These are phyloP conservation scores for Penicillium crustosum DNA, from an alignment of 2,329 filamentous ascomycete genomes.

Conservation along the genomic window DNA sequence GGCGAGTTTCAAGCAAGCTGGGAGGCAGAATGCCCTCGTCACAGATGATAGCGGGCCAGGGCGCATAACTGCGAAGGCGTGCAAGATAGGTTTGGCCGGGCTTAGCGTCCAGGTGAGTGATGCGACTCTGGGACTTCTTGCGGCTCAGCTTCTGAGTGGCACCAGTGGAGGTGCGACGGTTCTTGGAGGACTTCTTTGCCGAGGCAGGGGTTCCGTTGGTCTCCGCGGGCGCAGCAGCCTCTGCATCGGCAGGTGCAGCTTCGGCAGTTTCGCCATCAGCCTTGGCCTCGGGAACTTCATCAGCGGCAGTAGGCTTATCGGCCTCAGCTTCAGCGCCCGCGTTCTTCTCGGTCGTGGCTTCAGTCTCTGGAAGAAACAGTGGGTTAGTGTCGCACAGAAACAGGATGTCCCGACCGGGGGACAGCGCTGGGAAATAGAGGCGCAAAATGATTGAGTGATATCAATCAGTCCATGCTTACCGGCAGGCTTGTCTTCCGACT, in stretches of 20 bases:
- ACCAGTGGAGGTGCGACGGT: conserved; percentile 70
- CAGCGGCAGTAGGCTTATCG: conserved; percentile 30
- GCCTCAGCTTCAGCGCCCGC: conserved; percentile 31
- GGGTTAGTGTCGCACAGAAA: conserved; percentile 26
- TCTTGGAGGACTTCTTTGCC: conserved; percentile 53
- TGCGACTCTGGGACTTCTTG: conserved; percentile 75
- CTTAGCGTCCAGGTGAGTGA: conserved; percentile 74
- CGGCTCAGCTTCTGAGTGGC: conserved; percentile 76
- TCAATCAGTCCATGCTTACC: conserved; percentile 19
- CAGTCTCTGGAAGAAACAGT: conserved; percentile 15
- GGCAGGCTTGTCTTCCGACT: conserved; percentile 19
- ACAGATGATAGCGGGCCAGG: conserved; percentile 92
- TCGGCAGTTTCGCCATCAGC: conserved; percentile 25
- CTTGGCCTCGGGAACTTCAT: conserved; percentile 28
- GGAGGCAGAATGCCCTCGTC: conserved; percentile 91
- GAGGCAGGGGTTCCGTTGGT: conserved; percentile 51
- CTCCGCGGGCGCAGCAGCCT: conserved; percentile 34
- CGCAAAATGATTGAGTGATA: neutral
- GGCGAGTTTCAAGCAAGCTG: conserved; percentile 72
- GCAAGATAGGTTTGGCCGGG: conserved; percentile 91
- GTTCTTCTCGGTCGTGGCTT: conserved; percentile 28
- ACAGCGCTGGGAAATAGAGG: conserved; percentile 2
- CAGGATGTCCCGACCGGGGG: neutral
- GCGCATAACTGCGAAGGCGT: conserved; percentile 89
- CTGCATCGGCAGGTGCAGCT: conserved; percentile 24